Evolutionary conservation across 2,329 filamentous ascomycete genomes (phyloP), one percentile per base, ranked within the genome.

Genomic region (Epichloe coenophiala): DNA sequence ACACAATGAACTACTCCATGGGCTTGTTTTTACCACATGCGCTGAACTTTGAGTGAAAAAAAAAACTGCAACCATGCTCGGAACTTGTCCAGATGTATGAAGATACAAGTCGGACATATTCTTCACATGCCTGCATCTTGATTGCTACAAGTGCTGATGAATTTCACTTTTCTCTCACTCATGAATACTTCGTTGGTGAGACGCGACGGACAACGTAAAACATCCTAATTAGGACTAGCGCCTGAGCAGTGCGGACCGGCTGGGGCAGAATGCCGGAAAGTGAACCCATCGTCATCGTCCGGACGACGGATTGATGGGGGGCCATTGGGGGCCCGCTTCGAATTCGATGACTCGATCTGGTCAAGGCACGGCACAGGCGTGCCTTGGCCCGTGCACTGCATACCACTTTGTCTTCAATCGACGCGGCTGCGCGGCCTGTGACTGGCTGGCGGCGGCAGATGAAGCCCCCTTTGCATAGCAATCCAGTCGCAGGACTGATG

Each of bases 141-240:
- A 35, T 6, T 27, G 35, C 40, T 5, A 13, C n/a, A 38, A 9
- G 7, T 21, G 19, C 5, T 21, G 13, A 8, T 17, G 11, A 42
- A 23, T 12, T 42, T 49, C 17, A 39, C 37, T 31, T 49, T 36
- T 21, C 13, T 15, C 13, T 4, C 38, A n/a, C 11, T 38, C 7
- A 19, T 9, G 6, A 6, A 12, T 15, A 5, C 21, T 17, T 17
- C 15, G 33, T 35, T 37, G 31, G 51, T 37, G 48, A 53, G 51
- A 53, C 51, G 51, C 51, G 51, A 48, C 51, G 11, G 7, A 21
- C 23, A 33, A 35, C 13, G 39, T 11, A 27, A 8, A 6, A 3
- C 1, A 1, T 9, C 31, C 40, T 17, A 21, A 19, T 21, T 8
- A 1, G 40, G 51, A 38, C 31, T 53, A 45, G 48, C 8, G 45